Evolutionary conservation across 192 early-diverging fungal genomes (phyloP), one percentile per base, ranked within the genome.

Genomic region (Neocallimastix lanati): DNA sequence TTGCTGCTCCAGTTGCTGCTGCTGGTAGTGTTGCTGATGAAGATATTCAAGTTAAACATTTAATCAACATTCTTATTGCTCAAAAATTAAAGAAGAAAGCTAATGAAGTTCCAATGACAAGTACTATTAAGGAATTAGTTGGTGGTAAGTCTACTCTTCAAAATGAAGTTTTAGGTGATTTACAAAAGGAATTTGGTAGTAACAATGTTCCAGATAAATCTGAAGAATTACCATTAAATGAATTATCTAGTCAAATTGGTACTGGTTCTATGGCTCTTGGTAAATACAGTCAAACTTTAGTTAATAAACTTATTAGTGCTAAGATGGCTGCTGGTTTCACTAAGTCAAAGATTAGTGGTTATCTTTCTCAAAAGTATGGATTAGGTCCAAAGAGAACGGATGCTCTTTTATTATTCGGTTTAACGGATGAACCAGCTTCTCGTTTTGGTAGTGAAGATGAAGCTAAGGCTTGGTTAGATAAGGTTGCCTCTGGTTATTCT

Each of bases 111-210:
- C 85, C 91, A 25, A 84, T 90, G 30, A 81, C 84, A 81, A 96
- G 94, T 89, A 91, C 88, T 81, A 95, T 92, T 89, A 96, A 95
- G 87, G 95, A 98, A 78, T 90, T 98, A 76, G 95, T 96, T 58
- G 95, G 93, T 36, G 96, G 96, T 82, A 98, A 98, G 85, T 95
- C 93, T 18, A 98, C 96, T 29, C 88, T 98, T 33, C 96, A 98
- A 83, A 98, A 98, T 87, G 96, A 98, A 82, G 95, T 98, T 37
- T 86, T 96, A 79, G 96, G 96, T 84, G 96, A 98, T 83, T 84
- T 98, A 40, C 93, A 92, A 79, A 95, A 94, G 82, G 96, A 98
- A 85, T 96, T 96, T 86, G 90, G 90, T 77, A 90, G 87, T 77
- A 89, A 87, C 77, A 86, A 94, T 58, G 81, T 88, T 28, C 93